Base-by-base conservation (phyloP, 2,329 filamentous ascomycete species). In the Botrytis pseudocinerea region DNA sequence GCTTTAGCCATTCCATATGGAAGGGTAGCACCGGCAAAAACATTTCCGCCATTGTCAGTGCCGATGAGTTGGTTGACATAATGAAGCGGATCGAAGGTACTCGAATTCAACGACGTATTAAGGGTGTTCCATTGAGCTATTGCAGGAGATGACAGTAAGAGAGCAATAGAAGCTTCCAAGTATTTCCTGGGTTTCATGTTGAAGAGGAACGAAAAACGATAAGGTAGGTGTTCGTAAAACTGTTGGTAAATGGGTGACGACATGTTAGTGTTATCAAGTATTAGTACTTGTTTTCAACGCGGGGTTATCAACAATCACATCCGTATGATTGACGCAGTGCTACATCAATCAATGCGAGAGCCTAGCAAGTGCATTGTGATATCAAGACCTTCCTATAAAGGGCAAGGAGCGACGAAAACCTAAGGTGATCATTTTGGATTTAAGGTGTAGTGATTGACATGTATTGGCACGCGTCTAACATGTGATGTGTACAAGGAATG, bases 1-100 rank as follows among this genome's bases (percentile, higher is more conserved):
- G 87, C 85, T 78, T 89, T 89, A 51, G 85, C 87, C 80, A 89
- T 85, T 54, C 85, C 86, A 76, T 86, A 88, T 9, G 87, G 87
- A 51, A 86, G 77, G 3, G 85, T 86, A 22, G 86, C 87, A 12
- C 87, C 87, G 1, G 86, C 83, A 71, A 89, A 89, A 48, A 88
- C 87, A 78, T 75, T 72, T 6, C 87, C 86, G 79, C 85, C 87
- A 78, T 86, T 85, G 2, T 82, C 83, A 25, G 85, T 87, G 44
- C 87, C 87, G 71, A 88, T 88, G 8, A 88, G 81, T 22, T 85
- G 86, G 76, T 88, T 80, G 51, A 85, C 79, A 74, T 81, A 82
- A 61, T 82, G 76, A 28, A 85, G 73, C 4, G 69, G 51, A 57
- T 76, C 75, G 28, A 71, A 68, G 32, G 35, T 62, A 32, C 38